Conservation (phyloP, 805 yeast species). For the Pichia occidentalis region DNA sequence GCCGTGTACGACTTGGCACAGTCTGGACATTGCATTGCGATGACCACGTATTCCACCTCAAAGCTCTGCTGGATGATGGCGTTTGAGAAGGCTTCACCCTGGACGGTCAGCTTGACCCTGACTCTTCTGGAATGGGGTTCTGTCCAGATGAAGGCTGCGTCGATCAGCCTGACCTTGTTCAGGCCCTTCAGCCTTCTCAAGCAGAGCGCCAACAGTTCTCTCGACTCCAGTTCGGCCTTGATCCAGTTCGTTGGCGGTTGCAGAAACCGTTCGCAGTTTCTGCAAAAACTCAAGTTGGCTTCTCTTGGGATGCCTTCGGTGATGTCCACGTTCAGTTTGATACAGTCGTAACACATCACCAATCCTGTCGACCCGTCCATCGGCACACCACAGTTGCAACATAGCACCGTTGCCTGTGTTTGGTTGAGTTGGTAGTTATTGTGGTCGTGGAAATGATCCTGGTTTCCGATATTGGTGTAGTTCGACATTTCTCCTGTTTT, state of each 20-base stretch:
- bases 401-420: constrained; percentile 71
- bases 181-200: constrained; percentile 83
- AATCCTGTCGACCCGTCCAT: constrained; percentile 92
- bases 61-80: constrained; percentile 91
- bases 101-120: constrained; percentile 85
- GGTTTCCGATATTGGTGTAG: constrained; percentile 38
- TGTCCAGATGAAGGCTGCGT: constrained; percentile 96
- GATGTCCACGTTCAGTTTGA: constrained; percentile 85
- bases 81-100: constrained; percentile 91
- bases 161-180: constrained; percentile 76
- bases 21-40: constrained; percentile 96
- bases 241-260: constrained; percentile 97
- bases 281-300: constrained; percentile 85
- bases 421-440: constrained; percentile 20
- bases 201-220: constrained; percentile 89
- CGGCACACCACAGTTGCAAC: constrained; percentile 98
- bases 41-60: constrained; percentile 88
- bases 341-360: constrained; percentile 97
- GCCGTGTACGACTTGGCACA: constrained; percentile 97
- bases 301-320: constrained; percentile 94
- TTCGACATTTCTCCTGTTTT: constrained; percentile 41
- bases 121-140: constrained; percentile 98
- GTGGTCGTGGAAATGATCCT: constrained; percentile 22
- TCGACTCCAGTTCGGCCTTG: constrained; percentile 79
- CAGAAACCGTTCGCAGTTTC: constrained; percentile 93